Conservation (phyloP, 768 basidiomycete genomes). For the Harrya chromipes region DNA sequence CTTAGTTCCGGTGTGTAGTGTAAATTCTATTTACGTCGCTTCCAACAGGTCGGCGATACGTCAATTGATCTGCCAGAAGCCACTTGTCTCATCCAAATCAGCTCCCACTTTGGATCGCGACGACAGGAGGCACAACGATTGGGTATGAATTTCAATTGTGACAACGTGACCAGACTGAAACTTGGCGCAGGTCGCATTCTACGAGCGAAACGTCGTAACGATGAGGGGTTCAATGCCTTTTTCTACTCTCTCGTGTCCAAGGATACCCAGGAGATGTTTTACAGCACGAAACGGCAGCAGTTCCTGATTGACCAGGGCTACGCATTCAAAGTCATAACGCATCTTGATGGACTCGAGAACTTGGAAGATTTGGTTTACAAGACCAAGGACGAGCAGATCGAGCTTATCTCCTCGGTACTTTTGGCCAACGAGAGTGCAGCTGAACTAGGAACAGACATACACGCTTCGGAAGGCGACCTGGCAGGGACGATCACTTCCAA, state of each 20-base stretch:
- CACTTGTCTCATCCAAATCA: slow-evolving; percentile 98
- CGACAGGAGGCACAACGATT: slow-evolving; percentile 97
- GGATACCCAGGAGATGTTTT: slow-evolving; percentile 99
- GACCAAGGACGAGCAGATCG: slow-evolving; percentile 91
- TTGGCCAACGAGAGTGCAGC: slow-evolving; percentile 89
- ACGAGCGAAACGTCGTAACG: slow-evolving; percentile 95
- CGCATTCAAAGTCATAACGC: slow-evolving; percentile 99
- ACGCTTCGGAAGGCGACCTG: slow-evolving; percentile 79
- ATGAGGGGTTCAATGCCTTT: slow-evolving; percentile 99
- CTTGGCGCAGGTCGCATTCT: slow-evolving; percentile 76
- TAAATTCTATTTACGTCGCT: slow-evolving; percentile 13
- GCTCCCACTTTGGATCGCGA: slow-evolving; percentile 97
- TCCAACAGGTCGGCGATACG: slow-evolving; percentile 86
- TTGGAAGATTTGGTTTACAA: slow-evolving; percentile 89
- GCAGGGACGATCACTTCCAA: slow-evolving; percentile 85
- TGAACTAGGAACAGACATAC: slow-evolving; percentile 81
- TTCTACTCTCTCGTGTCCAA: slow-evolving; percentile 99
- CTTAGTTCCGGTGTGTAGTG: slow-evolving; percentile 7
- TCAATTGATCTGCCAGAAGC: slow-evolving; percentile 99
- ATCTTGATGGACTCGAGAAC: slow-evolving; percentile 86
- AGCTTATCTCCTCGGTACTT: slow-evolving; percentile 90
- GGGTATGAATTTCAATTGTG: slow-evolving; percentile 46
- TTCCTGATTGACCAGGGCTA: slow-evolving; percentile 99
- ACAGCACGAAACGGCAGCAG: slow-evolving; percentile 97
- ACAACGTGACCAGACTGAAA: slow-evolving; percentile 14